phyloP scores from a whole-genome alignment of 1,139 yeast genomes.

The Zygotorulaspora mrakii region DNA sequence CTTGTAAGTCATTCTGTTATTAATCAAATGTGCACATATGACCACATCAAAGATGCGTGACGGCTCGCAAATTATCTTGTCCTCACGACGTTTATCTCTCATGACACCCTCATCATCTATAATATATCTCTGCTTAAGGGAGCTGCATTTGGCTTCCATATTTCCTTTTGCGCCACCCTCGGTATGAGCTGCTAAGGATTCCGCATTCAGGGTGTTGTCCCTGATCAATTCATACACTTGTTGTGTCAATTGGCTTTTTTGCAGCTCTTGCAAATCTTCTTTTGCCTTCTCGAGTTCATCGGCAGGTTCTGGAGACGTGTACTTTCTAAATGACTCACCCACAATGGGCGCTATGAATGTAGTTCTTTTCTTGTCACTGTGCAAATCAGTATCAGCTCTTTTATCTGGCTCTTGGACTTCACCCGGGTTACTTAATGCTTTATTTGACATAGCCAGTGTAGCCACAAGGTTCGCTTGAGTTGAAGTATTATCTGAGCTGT shows the following conservation, averaged over 20 bases:
- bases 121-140: conserved; percentile 29
- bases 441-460: neutral
- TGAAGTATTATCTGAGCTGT: too few relatives aligned
- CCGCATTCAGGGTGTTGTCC: conserved; percentile 22
- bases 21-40: conserved; percentile 33
- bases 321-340: conserved; percentile 20
- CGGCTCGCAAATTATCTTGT: conserved; percentile 33
- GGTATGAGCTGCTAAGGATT: conserved; percentile 20
- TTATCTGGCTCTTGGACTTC: conserved; percentile 8
- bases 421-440: conserved; percentile 1
- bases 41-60: conserved; percentile 29
- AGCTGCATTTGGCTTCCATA: conserved; percentile 23
- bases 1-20: conserved; percentile 26
- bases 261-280: conserved; percentile 22
- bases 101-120: conserved; percentile 24
- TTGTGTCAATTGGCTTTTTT: conserved; percentile 31
- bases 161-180: conserved; percentile 23
- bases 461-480: too few relatives aligned
- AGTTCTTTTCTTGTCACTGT: conserved; percentile 5
- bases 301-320: conserved; percentile 9
- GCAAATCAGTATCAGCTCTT: conserved; percentile 7
- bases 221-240: conserved; percentile 28
- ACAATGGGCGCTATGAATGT: conserved; percentile 19
- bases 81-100: conserved; percentile 26
- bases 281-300: conserved; percentile 25